Conservation (phyloP, 371 early-diverging fungal genomes). For the Rhizomucor pusillus region DNA sequence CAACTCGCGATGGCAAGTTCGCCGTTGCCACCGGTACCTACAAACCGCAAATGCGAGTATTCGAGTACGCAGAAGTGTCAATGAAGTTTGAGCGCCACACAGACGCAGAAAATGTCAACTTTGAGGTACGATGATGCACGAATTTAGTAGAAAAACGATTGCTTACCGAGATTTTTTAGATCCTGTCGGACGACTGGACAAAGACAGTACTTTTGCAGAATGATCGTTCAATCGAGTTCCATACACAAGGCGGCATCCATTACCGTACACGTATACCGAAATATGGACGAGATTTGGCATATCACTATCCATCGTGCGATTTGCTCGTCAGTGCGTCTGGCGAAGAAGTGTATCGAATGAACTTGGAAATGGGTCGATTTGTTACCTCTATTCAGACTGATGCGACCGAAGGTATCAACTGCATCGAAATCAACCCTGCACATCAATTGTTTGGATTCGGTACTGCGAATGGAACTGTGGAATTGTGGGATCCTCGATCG, state of each 20-base stretch:
- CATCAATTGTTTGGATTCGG: constrained; percentile 93
- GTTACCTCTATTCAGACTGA: constrained; percentile 78
- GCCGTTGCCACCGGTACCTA: constrained; percentile 96
- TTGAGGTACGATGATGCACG: constrained; percentile 51
- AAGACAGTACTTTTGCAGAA: constrained; percentile 92
- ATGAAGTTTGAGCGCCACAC: constrained; percentile 99
- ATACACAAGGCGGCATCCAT: constrained; percentile 94
- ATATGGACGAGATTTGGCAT: constrained; percentile 91
- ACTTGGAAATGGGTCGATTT: constrained; percentile 96
- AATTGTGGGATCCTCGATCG: constrained; percentile 94
- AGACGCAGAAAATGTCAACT: constrained; percentile 91
- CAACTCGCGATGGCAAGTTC: constrained; percentile 84
- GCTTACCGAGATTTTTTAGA: constrained; percentile 26
- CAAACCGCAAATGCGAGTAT: constrained; percentile 97
- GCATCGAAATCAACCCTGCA: constrained; percentile 80
- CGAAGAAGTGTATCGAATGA: constrained; percentile 88
- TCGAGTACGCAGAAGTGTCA: constrained; percentile 88
- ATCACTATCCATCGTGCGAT: constrained; percentile 93
- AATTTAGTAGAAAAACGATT: background rate
- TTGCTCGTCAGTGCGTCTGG: constrained; percentile 83
- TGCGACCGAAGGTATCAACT: constrained; percentile 77
- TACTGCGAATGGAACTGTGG: constrained; percentile 83
- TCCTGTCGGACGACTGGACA: constrained; percentile 97
- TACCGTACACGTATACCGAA: constrained; percentile 95
- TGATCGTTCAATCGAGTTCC: constrained; percentile 96